Percentiles rank a stretch among this genome's conserved stretches.
phyloP scores from a whole-genome alignment of 345 rosid species.

The Litchi chinensis region DNA sequence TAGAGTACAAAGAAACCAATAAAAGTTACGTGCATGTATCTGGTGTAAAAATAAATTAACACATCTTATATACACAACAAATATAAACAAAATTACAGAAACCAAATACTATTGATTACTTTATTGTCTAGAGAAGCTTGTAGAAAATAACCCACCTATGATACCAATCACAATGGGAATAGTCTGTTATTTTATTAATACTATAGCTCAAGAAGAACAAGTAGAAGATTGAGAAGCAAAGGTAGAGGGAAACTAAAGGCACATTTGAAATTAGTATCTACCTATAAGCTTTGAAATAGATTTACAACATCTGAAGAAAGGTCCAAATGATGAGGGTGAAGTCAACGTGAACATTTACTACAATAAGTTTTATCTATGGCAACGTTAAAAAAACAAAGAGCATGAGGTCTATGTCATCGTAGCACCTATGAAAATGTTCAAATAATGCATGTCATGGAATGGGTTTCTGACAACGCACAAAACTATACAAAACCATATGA shows the following conservation, averaged over 20 bases:
- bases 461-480: too few relatives aligned
- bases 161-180: constrained; percentile 62
- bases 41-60: neutral
- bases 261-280: neutral
- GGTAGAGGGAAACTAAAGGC: neutral
- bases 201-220: constrained; percentile 39
- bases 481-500: too few relatives aligned
- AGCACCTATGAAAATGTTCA: too few relatives aligned
- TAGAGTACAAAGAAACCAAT: neutral
- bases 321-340: too few relatives aligned
- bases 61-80: too few relatives aligned
- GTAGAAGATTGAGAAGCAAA: neutral
- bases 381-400: too few relatives aligned
- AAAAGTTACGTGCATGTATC: neutral
- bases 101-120: neutral
- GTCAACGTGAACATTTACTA: too few relatives aligned
- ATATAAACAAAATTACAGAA: too few relatives aligned
- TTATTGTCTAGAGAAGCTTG: neutral
- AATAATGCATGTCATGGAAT: too few relatives aligned
- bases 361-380: too few relatives aligned
- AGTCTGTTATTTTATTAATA: constrained; percentile 34
- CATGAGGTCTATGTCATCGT: too few relatives aligned
- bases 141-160: constrained; percentile 40
- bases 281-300: neutral
- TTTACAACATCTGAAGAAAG: too few relatives aligned